Conservation (phyloP, 257 asterid genomes). For the Lantana camara region DNA sequence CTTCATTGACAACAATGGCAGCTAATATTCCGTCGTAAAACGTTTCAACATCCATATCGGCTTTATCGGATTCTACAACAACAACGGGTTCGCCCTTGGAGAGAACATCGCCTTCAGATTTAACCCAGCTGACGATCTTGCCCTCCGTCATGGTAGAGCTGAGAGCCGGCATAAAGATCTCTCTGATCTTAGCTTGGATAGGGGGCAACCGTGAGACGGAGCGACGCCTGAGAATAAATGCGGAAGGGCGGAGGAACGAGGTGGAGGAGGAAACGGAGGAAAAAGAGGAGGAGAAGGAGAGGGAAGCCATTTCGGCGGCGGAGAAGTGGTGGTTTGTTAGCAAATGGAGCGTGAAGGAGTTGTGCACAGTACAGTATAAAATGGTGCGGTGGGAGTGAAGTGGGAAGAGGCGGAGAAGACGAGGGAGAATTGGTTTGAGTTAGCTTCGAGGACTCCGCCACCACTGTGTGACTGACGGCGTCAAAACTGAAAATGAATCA, state of each 20-base stretch:
- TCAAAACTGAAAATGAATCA: too few relatives aligned
- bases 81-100: constrained; percentile 86
- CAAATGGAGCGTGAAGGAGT: constrained; percentile 17
- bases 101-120: constrained; percentile 77
- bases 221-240: constrained; percentile 36
- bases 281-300: constrained; percentile 26
- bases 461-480: too few relatives aligned
- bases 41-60: constrained; percentile 91
- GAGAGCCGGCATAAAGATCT: constrained; percentile 93
- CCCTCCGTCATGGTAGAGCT: constrained; percentile 97
- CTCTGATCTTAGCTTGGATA: constrained; percentile 74
- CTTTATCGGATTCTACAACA: constrained; percentile 86
- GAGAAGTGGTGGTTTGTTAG: background rate
- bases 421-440: constrained; percentile 48
- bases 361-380: background rate
- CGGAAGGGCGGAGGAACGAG: constrained; percentile 45
- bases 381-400: constrained; percentile 6
- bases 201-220: constrained; percentile 31
- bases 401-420: constrained; percentile 74
- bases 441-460: constrained; percentile 51
- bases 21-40: constrained; percentile 82
- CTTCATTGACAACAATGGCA: constrained; percentile 76
- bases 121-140: constrained; percentile 80
- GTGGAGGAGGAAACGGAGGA: constrained; percentile 57
- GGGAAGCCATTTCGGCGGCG: constrained; percentile 38